Evolutionary conservation across 192 early-diverging fungal species (phyloP), one percentile per base, ranked within the genome.

Genomic region (Backusella sp.): DNA sequence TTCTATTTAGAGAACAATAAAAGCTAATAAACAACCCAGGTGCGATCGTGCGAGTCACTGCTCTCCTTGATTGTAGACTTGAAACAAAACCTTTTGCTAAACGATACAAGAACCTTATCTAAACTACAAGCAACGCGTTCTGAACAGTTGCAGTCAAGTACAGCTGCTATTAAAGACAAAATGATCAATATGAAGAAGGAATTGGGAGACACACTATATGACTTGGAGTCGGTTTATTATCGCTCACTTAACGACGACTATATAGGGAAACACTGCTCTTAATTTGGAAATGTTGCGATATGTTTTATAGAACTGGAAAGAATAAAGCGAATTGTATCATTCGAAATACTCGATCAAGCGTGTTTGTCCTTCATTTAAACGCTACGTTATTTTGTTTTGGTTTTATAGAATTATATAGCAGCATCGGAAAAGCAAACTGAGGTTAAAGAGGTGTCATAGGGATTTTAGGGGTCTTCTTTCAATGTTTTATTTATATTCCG

Each of bases 11-110:
- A 49, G 6, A 6, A 49, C 19, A 49, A 7, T n/a, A 6, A 14
- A 49, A 49, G 46, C 46, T 49, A 49, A 49, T n/a, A 1, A 19
- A n/a, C 0, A n/a, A 49, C 19, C 19, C 68, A 82, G 81, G 77
- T 82, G 23, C 75, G 82, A 62, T 88, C 87, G 0, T 82, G 83
- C 30, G 87, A 88, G 66, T 83, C 87, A 7, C 68, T 88, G 3
- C 71, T 88, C 5, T 78, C 82, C 3, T 70, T 88, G 28, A 86
- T 88, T 67, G 84, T 79, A 0, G 87, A 88, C 56, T 53, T 88
- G 65, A 88, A 88, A 62, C 87, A 88, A 32, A 80, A 81, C 1
- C 39, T 86, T 42, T 56, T 88, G 2, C 66, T 88, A 36, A 88
- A 88, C 28, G 87, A 88, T 68, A 82, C 87, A 28, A 82, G 71